Conservation (phyloP, 768 basidiomycete species). For the Panaeolus papilionaceus region DNA sequence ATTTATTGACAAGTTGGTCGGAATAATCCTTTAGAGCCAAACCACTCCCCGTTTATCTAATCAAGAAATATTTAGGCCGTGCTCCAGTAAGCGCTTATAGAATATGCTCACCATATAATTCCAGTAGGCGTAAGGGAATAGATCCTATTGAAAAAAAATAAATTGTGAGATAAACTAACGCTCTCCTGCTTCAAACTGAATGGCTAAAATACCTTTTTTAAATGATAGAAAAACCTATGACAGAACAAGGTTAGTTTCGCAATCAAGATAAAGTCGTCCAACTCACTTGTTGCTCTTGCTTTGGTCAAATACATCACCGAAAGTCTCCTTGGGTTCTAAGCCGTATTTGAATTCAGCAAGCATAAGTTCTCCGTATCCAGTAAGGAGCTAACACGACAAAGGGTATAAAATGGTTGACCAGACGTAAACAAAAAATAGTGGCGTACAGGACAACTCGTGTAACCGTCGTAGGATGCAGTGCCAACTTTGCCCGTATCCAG, state of each 20-base stretch:
- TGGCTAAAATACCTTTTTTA: constrained; percentile 69
- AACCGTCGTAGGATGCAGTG: constrained; percentile 82
- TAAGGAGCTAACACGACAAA: constrained; percentile 60
- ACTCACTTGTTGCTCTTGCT: constrained; percentile 72
- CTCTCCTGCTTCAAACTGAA: too few species aligned
- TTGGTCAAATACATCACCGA: constrained; percentile 75
- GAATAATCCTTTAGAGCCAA: constrained; percentile 41
- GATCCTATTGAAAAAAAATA: constrained; percentile 41
- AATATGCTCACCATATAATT: constrained; percentile 63
- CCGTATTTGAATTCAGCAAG: constrained; percentile 97
- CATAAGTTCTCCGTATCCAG: constrained; percentile 83
- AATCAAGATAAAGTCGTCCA: neutral
- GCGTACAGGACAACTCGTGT: constrained; percentile 86
- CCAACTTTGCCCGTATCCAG: constrained; percentile 76
- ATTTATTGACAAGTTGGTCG: constrained; percentile 35
- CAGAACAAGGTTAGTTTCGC: constrained; percentile 19
- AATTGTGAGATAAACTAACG: neutral
- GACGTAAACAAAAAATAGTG: constrained; percentile 15
- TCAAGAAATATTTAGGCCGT: constrained; percentile 8
- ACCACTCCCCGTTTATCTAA: constrained; percentile 53
- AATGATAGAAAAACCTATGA: constrained; percentile 77
- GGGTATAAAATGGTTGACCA: constrained; percentile 1
- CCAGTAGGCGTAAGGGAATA: constrained; percentile 85
- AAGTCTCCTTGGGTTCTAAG: constrained; percentile 85
- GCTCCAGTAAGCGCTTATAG: neutral